phyloP scores from a whole-genome alignment of 805 yeast genomes.

The Candida berthetii region DNA sequence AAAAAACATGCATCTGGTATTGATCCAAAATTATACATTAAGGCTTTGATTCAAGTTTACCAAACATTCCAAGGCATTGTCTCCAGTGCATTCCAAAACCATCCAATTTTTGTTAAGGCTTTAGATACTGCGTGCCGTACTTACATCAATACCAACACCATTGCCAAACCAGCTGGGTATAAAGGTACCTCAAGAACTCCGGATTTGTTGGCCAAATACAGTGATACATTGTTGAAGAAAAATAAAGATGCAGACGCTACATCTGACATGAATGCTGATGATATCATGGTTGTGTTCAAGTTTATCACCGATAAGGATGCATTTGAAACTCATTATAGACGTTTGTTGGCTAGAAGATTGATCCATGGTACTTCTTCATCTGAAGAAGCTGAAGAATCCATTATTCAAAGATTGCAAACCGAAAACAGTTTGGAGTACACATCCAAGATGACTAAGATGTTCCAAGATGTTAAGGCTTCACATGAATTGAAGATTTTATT shows the following conservation, averaged over 20 bases:
- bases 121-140: conserved; percentile 84
- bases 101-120: conserved; percentile 77
- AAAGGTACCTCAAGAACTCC: conserved; percentile 69
- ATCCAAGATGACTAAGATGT: conserved; percentile 91
- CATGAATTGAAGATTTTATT: conserved; percentile 63
- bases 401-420: conserved; percentile 80
- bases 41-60: conserved; percentile 67
- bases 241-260: conserved; percentile 59
- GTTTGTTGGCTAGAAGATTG: conserved; percentile 82
- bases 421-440: conserved; percentile 92
- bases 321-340: conserved; percentile 88
- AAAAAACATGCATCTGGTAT: conserved; percentile 32
- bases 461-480: conserved; percentile 85
- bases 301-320: conserved; percentile 92
- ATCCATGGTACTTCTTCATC: conserved; percentile 82
- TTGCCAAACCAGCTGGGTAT: conserved; percentile 50
- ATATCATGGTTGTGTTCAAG: conserved; percentile 80
- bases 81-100: conserved; percentile 58
- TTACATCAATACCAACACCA: conserved; percentile 75
- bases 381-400: conserved; percentile 73
- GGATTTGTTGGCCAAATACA: conserved; percentile 83
- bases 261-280: conserved; percentile 74
- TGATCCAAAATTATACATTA: conserved; percentile 77
- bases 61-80: conserved; percentile 62
- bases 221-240: conserved; percentile 77